Conservation (phyloP, 169 alveolate genomes). For the Plasmodium sp. region DNA sequence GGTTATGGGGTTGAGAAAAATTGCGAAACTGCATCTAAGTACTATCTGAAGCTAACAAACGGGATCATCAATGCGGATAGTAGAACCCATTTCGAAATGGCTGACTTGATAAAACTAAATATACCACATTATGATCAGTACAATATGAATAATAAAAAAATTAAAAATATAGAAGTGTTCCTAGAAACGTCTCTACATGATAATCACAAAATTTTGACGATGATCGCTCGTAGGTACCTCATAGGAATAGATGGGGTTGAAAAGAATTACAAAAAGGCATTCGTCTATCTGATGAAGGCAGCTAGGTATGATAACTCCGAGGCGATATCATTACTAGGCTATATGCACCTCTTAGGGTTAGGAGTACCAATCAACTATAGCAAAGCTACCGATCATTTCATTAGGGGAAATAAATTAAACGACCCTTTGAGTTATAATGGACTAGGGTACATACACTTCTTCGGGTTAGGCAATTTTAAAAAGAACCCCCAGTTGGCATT, state of each 20-base stretch:
- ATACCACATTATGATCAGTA: slow-evolving; percentile 57
- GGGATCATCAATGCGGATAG: slow-evolving; percentile 31
- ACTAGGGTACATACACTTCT: slow-evolving; percentile 66
- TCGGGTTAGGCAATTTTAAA: slow-evolving; percentile 46
- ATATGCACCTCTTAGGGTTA: slow-evolving; percentile 44
- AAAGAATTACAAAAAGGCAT: slow-evolving; percentile 47
- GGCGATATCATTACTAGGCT: slow-evolving; percentile 63
- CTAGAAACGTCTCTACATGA: slow-evolving; percentile 66
- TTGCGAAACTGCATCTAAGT: slow-evolving; percentile 61
- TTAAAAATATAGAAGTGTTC: slow-evolving; percentile 44
- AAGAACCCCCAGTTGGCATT: slow-evolving; percentile 44
- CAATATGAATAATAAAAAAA: slow-evolving; percentile 55
- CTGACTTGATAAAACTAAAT: slow-evolving; percentile 27
- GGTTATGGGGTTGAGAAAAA: slow-evolving; percentile 53
- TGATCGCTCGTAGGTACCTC: slow-evolving; percentile 61
- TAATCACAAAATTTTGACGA: slow-evolving; percentile 49
- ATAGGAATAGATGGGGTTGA: slow-evolving; percentile 50
- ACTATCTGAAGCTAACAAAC: slow-evolving; percentile 28
- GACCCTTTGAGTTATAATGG: slow-evolving; percentile 69
- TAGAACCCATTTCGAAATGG: slow-evolving; percentile 43
- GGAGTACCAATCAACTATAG: slow-evolving; percentile 37
- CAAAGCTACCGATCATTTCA: slow-evolving; percentile 49
- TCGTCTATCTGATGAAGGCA: slow-evolving; percentile 18
- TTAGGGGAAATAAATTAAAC: slow-evolving; percentile 57
- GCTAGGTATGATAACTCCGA: slow-evolving; percentile 37